Evolutionary conservation across 1,284 basidiomycete species (phyloP).

Genomic region (Ganoderma leucocontextum): DNA sequence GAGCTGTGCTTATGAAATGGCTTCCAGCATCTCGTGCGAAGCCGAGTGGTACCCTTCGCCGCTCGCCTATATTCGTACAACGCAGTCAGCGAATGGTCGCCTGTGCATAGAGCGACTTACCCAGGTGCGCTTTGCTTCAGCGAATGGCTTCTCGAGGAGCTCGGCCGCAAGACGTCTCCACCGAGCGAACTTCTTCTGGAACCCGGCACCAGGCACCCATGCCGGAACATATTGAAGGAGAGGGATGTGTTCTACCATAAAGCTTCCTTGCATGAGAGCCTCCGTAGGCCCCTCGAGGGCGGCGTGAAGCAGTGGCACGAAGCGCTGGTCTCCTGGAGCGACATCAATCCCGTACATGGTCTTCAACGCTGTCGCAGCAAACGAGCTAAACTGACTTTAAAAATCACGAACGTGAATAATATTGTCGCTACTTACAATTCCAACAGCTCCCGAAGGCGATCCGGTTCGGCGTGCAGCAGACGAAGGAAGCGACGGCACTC

Average conservation of each 20-base stretch:
- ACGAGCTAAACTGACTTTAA: constrained; percentile 8
- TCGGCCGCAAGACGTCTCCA: constrained; percentile 19
- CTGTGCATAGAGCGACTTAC: constrained; percentile 8
- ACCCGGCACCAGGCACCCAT: constrained; percentile 28
- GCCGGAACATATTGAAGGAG: constrained; percentile 27
- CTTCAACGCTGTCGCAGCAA: constrained; percentile 19
- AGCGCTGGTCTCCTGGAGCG: constrained; percentile 31
- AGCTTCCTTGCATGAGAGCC: constrained; percentile 20
- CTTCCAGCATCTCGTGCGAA: constrained; percentile 20
- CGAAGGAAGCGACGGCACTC: constrained; percentile 18
- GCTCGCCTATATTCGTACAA: not conserved
- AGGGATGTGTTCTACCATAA: constrained; percentile 30
- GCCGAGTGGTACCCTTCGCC: constrained; percentile 20
- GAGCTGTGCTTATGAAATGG: constrained; percentile 15
- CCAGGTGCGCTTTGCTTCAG: constrained; percentile 19
- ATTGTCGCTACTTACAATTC: constrained; percentile 11
- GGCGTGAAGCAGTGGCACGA: constrained; percentile 15
- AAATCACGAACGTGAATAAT: not conserved
- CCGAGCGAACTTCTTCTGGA: constrained; percentile 23
- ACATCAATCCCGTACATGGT: constrained; percentile 27
- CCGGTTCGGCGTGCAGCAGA: constrained; percentile 14
- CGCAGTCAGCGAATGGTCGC: not conserved
- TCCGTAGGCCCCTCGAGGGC: constrained; percentile 20
- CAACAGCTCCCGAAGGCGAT: constrained; percentile 16
- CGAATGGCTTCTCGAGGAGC: constrained; percentile 25